Percentiles rank a stretch among this genome's conserved stretches.
phyloP scores from a whole-genome alignment of 1,139 yeast genomes.

The Pichia sp. region DNA sequence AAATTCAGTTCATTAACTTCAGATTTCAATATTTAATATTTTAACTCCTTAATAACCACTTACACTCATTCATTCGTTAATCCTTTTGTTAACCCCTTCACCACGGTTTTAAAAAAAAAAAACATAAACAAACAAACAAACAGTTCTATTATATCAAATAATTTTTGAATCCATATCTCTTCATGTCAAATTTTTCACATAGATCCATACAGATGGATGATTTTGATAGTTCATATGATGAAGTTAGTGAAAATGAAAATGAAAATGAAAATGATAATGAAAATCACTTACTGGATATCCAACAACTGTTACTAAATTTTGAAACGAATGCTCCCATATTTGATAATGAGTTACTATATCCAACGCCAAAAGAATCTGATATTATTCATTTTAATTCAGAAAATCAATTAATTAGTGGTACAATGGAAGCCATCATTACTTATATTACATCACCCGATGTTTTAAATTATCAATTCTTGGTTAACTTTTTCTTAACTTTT shows the following conservation, averaged over 20 bases:
- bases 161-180: no score
- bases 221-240: background rate
- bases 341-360: constrained; percentile 27
- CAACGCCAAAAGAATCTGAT: constrained; percentile 27
- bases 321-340: constrained; percentile 29
- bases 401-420: constrained; percentile 19
- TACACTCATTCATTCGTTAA: no score
- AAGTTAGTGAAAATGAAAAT: no score
- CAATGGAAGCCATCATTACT: constrained; percentile 51
- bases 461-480: constrained; percentile 68
- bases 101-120: no score
- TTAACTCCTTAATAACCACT: no score
- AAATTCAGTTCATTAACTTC: no score
- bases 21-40: no score
- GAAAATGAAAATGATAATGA: background rate
- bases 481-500: constrained; percentile 83
- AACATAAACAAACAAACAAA: background rate
- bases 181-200: background rate
- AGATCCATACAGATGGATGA: background rate
- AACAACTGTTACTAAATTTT: constrained; percentile 24
- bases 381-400: constrained; percentile 22
- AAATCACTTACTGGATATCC: constrained; percentile 10
- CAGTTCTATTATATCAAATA: background rate
- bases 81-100: no score
- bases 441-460: constrained; percentile 74